Percentiles rank a stretch among this genome's conserved stretches.
phyloP scores from a whole-genome alignment of 495 filamentous ascomycete genomes.

The Tuber brumale region DNA sequence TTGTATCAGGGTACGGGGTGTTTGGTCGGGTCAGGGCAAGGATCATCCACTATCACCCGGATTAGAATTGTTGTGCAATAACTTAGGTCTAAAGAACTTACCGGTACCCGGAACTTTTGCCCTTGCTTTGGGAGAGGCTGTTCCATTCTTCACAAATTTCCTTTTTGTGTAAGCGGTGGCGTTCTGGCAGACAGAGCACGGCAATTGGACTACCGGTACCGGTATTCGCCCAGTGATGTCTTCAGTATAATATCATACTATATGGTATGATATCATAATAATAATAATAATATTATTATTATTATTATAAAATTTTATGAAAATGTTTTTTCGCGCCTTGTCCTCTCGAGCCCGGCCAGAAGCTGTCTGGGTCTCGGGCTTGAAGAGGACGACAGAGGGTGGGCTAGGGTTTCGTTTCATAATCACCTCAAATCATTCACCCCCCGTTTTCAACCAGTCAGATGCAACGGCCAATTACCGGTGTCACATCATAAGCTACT shows the following conservation, averaged over 20 bases:
- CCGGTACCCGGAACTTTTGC: background rate
- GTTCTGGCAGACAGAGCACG: background rate
- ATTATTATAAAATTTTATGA: background rate
- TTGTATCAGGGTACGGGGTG: background rate
- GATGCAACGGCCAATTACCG: background rate
- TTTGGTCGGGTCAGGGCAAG: background rate
- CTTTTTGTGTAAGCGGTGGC: background rate
- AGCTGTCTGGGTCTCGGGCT: background rate
- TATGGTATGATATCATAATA: background rate
- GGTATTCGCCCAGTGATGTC: background rate
- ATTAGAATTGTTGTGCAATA: background rate
- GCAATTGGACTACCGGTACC: too few species aligned
- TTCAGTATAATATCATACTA: background rate
- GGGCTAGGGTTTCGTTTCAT: background rate
- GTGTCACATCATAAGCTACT: background rate
- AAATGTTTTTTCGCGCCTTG: background rate
- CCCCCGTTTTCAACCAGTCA: background rate
- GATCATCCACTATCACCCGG: background rate
- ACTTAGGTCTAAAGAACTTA: background rate
- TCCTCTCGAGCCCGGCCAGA: background rate
- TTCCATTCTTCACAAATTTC: background rate
- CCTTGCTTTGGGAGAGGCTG: background rate
- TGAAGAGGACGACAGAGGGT: background rate
- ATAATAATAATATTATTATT: too few species aligned
- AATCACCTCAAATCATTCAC: background rate